Evolutionary conservation across 345 rosid species (phyloP).

Genomic region (Populus nigra): DNA sequence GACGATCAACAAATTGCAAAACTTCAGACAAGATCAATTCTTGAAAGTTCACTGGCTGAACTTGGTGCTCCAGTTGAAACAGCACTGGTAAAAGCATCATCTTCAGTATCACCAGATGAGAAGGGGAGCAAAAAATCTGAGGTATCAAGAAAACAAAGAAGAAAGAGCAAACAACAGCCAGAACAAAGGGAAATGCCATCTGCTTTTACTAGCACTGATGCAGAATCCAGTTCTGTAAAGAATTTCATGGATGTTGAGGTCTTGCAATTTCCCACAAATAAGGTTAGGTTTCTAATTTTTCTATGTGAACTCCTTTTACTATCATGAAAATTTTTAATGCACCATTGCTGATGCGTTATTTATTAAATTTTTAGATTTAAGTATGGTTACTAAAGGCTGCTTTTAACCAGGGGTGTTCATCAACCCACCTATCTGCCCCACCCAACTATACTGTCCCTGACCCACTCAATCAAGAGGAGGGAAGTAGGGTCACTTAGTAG

Average conservation of each 20-base stretch:
- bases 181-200: slow-evolving; percentile 42
- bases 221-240: slow-evolving; percentile 31
- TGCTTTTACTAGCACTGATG: slow-evolving; percentile 34
- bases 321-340: background rate
- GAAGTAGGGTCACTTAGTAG: too few species aligned
- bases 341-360: background rate
- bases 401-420: background rate
- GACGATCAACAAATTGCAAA: slow-evolving; percentile 91
- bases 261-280: slow-evolving; percentile 33
- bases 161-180: slow-evolving; percentile 54
- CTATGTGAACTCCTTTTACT: background rate
- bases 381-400: background rate
- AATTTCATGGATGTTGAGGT: slow-evolving; percentile 34
- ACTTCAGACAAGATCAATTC: slow-evolving; percentile 59
- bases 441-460: too few species aligned
- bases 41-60: slow-evolving; percentile 70
- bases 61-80: slow-evolving; percentile 60
- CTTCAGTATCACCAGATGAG: slow-evolving; percentile 42
- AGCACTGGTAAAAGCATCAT: slow-evolving; percentile 33
- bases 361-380: background rate
- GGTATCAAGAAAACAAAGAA: slow-evolving; percentile 57
- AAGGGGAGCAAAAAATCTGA: slow-evolving; percentile 56
- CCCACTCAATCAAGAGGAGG: too few species aligned
- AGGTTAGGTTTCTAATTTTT: slow-evolving; percentile 42
- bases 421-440: too few species aligned